phyloP scores from a whole-genome alignment of 2,329 filamentous ascomycete species.

The Aspergillus flavus region DNA sequence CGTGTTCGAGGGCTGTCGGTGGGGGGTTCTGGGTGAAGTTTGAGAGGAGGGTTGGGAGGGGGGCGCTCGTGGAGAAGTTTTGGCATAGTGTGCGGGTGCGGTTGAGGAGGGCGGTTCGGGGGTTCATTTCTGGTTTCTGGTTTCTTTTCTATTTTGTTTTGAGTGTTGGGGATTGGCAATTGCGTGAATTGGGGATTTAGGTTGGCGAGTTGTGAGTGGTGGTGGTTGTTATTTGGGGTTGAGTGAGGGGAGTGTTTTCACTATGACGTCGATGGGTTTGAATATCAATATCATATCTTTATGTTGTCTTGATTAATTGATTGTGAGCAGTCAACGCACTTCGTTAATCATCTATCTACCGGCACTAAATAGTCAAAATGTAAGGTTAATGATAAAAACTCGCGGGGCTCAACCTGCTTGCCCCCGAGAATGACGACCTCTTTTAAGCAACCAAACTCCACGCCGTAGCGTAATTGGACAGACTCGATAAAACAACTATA shows the following conservation, averaged over 20 bases:
- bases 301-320: not conserved
- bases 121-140: conserved; percentile 13
- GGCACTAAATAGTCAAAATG: not conserved
- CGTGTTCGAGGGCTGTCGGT: conserved; percentile 41
- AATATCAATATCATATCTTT: not conserved
- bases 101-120: conserved; percentile 24
- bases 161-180: too few species aligned
- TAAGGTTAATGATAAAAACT: not conserved
- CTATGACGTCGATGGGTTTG: not conserved
- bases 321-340: not conserved
- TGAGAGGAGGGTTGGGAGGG: conserved; percentile 31
- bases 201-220: too few species aligned
- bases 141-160: not conserved
- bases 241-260: not conserved
- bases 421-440: not conserved
- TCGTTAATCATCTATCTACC: conserved; percentile 5
- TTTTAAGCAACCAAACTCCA: conserved; percentile 6
- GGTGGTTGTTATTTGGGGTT: not conserved
- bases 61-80: conserved; percentile 31
- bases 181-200: too few species aligned
- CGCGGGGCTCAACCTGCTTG: conserved; percentile 1
- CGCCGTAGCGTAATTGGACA: conserved; percentile 4
- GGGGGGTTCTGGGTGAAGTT: conserved; percentile 36
- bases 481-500: conserved; percentile 1
- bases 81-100: conserved; percentile 33